Base-by-base conservation (phyloP, 495 filamentous ascomycete species). In the Bryoglossum gracile region DNA sequence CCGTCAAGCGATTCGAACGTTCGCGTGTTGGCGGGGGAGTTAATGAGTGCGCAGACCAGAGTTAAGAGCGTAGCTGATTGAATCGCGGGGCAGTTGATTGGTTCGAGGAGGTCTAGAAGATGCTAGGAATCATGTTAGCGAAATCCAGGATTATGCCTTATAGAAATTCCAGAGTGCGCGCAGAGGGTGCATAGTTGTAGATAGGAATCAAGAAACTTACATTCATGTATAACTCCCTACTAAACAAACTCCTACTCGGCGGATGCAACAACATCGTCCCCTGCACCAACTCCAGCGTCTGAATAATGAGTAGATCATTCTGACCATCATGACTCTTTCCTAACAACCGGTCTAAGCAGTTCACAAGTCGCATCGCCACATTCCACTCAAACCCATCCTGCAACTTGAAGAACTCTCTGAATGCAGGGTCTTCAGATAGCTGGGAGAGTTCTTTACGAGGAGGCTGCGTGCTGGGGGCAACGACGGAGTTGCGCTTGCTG, bases 371-470 rank as follows among this genome's bases (percentile, higher is more conserved):
- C 65, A 88, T 83, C 24, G 88, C 84, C 28, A 96, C 86, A 68
- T 98, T 98, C 87, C 90, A 98, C 68, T 95, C 86, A 66, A 98
- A 98, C 9, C 91, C 84, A 59, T 95, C 91, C 64, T 98, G 92
- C 43, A 97, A 63, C 60, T 94, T 87, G 71, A 95, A 94, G 68
- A 97, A 98, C 63, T 97, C 92, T 43, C 87, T 72, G 61, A 95
- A 98, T 8, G 91, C 92, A 21, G 86, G 89, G 65, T 98, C 92
- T 55, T 84, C 80, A 46, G 73, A 73, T 55, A 95, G 66, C 40
- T 87, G 79, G 30, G 67, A 68, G 37, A 94, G 71, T 17, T 71
- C 71, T 66, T 91, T 90, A 46, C 47, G 40, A 25, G 50, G 56
- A 23, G 59, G 59, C 21, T 68, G 64, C 8, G 72, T 71, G 44